phyloP scores from a whole-genome alignment of 495 filamentous ascomycete species.

The Aspergillus steynii region DNA sequence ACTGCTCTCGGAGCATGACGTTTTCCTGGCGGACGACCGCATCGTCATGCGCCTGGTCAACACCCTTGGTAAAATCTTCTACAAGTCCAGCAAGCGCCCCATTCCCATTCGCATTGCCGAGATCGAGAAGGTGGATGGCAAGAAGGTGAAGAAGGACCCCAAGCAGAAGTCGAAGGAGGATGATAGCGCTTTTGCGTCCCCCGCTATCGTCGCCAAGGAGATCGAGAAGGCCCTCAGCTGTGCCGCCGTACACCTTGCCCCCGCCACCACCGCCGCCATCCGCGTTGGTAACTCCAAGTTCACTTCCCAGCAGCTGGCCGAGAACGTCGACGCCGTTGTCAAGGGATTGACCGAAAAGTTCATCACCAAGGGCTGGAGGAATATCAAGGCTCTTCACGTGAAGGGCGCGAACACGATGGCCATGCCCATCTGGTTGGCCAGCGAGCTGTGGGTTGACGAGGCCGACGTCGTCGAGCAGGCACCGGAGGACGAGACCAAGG shows the following conservation, averaged over 20 bases:
- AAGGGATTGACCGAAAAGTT: conserved; percentile 70
- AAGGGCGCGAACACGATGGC: conserved; percentile 85
- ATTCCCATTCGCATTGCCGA: conserved; percentile 75
- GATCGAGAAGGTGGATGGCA: conserved; percentile 64
- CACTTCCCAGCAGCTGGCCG: conserved; percentile 70
- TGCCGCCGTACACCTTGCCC: conserved; percentile 71
- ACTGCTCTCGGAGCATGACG: conserved; percentile 77
- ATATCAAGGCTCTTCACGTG: conserved; percentile 79
- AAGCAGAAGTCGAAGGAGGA: conserved; percentile 39
- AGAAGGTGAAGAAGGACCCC: conserved; percentile 57
- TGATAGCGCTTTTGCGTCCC: conserved; percentile 43
- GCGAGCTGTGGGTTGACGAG: conserved; percentile 85
- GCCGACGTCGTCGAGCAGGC: conserved; percentile 69
- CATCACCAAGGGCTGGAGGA: conserved; percentile 80
- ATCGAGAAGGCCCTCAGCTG: conserved; percentile 68
- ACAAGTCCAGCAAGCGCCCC: conserved; percentile 80
- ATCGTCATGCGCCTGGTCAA: conserved; percentile 75
- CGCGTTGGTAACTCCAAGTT: conserved; percentile 71
- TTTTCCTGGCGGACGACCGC: conserved; percentile 86
- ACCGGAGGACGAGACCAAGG: conserved; percentile 43
- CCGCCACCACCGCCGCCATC: conserved; percentile 63
- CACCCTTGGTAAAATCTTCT: conserved; percentile 84
- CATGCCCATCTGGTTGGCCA: conserved; percentile 87
- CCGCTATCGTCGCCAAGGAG: conserved; percentile 63
- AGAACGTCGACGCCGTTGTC: conserved; percentile 75